Evolutionary conservation across 2,329 filamentous ascomycete species (phyloP), one percentile per base, ranked within the genome.

Genomic region (Byssothecium circinans): DNA sequence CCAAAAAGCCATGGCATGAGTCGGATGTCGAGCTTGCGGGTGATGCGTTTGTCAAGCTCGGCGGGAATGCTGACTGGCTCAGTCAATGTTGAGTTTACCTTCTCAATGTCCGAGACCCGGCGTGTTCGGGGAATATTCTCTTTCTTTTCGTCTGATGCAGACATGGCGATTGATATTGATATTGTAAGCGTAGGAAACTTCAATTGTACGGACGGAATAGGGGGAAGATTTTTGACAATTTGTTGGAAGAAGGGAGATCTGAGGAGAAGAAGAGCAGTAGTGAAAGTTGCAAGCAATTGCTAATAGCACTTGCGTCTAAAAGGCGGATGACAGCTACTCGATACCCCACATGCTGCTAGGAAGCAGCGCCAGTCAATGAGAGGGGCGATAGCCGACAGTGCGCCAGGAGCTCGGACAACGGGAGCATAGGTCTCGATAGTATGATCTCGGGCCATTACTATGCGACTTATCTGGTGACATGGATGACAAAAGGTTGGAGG

Each of bases 1-100:
- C 65, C 62, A 38, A 77, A 77, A 5, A 77, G 64, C 73, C 73
- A 76, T 3, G 74, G 74, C 10, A 78, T 56, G 23, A 77, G 68
- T 38, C 73, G 74, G 1, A 56, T 45, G 55, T 77, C 75, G 41
- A 77, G 69, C 39, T 73, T 74, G 18, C 69, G 60, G 11, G 69
- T 76, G 27, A 77, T 63, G 25, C 64, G 53, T 38, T 57, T 62
- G n/a, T 69, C 63, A 1, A 69, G 55, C 8, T 54, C 54, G 6
- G 33, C 23, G 19, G 35, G 38, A 41, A 49, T 33, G 15, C 36
- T 30, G 10, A 29, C 22, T 4, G 43, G 15, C 18, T 50, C 45
- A 17, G 43, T 43, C 45, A 45, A 57, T 19, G 49, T 41, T n/a
- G 47, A 41, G 20, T 49, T 44, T 25, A 37, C 17, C 25, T 58